A percentile compares a stretch with the other conserved stretches of the same genome.
Evolutionary conservation across 768 basidiomycete species (phyloP).

Genomic region (Candolleomyces eurysporus): DNA sequence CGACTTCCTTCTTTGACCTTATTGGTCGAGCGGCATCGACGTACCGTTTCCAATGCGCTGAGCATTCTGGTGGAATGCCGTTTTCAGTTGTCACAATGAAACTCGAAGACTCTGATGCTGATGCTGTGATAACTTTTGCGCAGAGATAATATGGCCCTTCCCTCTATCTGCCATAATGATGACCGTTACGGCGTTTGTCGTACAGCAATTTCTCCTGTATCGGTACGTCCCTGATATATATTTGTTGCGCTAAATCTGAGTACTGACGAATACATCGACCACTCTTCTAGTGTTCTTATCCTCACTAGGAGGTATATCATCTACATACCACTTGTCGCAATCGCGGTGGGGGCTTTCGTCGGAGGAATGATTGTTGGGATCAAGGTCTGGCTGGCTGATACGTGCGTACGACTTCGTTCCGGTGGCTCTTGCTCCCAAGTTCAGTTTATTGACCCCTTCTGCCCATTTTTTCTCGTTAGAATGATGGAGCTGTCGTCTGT

Average conservation of each 20-base stretch:
- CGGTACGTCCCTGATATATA: background rate
- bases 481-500: slow-evolving; percentile 1
- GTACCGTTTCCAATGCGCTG: too few species aligned
- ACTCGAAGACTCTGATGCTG: background rate
- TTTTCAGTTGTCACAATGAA: background rate
- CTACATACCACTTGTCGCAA: background rate
- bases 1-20: background rate
- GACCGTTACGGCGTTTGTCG: slow-evolving; percentile 1
- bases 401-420: background rate
- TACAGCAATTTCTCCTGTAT: slow-evolving; percentile 4
- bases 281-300: background rate
- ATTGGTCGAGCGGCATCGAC: background rate
- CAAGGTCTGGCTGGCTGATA: slow-evolving; percentile 5
- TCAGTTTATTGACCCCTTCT: background rate
- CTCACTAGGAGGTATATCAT: slow-evolving; percentile 1
- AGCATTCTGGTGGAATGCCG: background rate
- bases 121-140: background rate
- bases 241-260: background rate
- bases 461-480: background rate
- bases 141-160: slow-evolving; percentile 8
- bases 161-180: slow-evolving; percentile 6
- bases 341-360: background rate
- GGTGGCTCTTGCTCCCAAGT: too few species aligned
- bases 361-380: slow-evolving; percentile 1
- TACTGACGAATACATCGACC: background rate